These are phyloP conservation scores for Carex myosuroides DNA, from an alignment of 176 grass and related monocot species.

Conservation along the genomic window DNA sequence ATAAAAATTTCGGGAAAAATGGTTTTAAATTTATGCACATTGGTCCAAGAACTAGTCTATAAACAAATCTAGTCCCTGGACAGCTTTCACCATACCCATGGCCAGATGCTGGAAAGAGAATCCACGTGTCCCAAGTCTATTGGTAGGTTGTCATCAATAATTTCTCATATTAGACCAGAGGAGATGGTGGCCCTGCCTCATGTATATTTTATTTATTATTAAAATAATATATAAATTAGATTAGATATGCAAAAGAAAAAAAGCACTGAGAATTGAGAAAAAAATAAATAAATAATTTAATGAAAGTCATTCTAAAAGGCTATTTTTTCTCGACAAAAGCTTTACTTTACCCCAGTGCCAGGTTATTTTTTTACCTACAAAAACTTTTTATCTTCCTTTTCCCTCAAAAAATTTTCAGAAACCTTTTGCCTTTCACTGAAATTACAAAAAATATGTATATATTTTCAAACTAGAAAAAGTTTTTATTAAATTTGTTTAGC, in stretches of 20 bases:
- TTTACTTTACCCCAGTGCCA: background rate
- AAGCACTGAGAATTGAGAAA: background rate
- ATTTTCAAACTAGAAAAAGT: background rate
- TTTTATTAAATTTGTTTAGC: background rate
- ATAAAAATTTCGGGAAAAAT: background rate
- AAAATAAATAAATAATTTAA: background rate
- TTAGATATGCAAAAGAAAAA: background rate
- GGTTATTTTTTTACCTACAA: background rate
- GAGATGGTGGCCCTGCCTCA: background rate
- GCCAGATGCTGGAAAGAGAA: background rate
- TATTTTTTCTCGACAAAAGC: background rate
- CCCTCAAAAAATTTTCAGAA: background rate
- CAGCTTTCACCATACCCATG: background rate
- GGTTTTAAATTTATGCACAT: background rate
- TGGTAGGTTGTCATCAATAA: background rate
- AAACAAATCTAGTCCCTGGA: background rate
- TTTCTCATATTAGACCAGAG: background rate
- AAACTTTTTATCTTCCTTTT: background rate
- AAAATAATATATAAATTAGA: background rate
- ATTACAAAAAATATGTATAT: background rate
- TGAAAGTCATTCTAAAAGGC: background rate
- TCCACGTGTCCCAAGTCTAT: background rate
- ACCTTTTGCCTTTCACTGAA: background rate
- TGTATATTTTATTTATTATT: background rate
- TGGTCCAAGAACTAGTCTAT: background rate